Conservation (phyloP, 1,284 basidiomycete species). For the Naganishia albida region DNA sequence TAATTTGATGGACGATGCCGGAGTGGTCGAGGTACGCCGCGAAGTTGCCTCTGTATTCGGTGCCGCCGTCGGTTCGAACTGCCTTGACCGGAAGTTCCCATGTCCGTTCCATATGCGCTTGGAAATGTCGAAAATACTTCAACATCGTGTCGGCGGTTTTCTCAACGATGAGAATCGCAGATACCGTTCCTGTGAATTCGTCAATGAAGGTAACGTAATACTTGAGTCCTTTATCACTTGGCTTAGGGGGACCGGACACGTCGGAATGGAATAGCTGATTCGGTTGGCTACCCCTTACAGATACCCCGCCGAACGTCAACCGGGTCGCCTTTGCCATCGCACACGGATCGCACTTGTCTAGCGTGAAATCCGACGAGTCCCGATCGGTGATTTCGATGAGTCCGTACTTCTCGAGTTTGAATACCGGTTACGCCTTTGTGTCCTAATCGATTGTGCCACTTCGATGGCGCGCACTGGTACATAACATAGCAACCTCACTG, state of each 20-base stretch:
- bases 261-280: slow-evolving; percentile 53
- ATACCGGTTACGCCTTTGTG: slow-evolving; percentile 21
- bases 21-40: slow-evolving; percentile 38
- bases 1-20: slow-evolving; percentile 41
- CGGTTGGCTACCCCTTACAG: slow-evolving; percentile 32
- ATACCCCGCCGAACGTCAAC: slow-evolving; percentile 38
- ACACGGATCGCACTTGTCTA: slow-evolving; percentile 29
- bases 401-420: slow-evolving; percentile 4
- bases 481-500: no score
- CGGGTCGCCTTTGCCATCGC: slow-evolving; percentile 34
- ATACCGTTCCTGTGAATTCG: slow-evolving; percentile 42
- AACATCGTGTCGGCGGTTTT: slow-evolving; percentile 49
- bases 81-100: slow-evolving; percentile 46
- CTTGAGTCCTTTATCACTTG: slow-evolving; percentile 40
- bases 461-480: no score
- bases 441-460: slow-evolving; percentile 23
- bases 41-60: slow-evolving; percentile 46
- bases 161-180: slow-evolving; percentile 41
- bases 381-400: slow-evolving; percentile 4
- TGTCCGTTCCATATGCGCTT: slow-evolving; percentile 41
- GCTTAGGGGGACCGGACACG: slow-evolving; percentile 48
- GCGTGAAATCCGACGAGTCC: not conserved
- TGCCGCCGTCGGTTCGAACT: slow-evolving; percentile 49
- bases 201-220: slow-evolving; percentile 54
- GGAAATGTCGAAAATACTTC: slow-evolving; percentile 46